Evolutionary conservation across 441 rosid genomes (phyloP), one percentile per base, ranked within the genome.

Genomic region (Lepidium campestre): DNA sequence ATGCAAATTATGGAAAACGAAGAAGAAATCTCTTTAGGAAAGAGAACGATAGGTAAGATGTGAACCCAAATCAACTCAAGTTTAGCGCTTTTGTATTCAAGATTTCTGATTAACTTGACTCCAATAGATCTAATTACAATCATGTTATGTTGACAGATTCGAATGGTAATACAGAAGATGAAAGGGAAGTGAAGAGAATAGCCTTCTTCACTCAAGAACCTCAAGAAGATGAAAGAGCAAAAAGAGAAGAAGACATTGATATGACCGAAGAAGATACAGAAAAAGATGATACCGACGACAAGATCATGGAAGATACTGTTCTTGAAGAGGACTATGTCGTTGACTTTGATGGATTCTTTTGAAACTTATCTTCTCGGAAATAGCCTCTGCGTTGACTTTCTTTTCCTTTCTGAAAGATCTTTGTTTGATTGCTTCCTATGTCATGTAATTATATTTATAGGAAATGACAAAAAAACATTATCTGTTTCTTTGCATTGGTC

Each of bases 271-370:
- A 35, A 58, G 56, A 57, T 42, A 11, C 18, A 34, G 35, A 41
- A 49, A 48, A 29, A 34, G 53, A 71, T 3, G 56, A 50, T 57
- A n/a, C n/a, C n/a, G n/a, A n/a, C n/a, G 76, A 72, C 29, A 52
- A 17, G 27, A 59, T 52, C 76, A 72, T 59, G 67, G 49, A 50
- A 65, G 67, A 59, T 14, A 25, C 1, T 42, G 62, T 25, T 34
- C 13, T n/a, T 58, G 49, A 72, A 35, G 11, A 65, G 35, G 49
- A 50, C 7, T 5, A 12, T 50, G 48, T 36, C 37, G 72, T 72
- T 72, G 76, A 72, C 72, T 72, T 72, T 44, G 6, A 52, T 52
- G 76, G 76, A 41, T 66, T 65, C 67, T 72, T 72, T 66, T 72
- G 62, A 72, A 36, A 32, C 55, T 7, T 57, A 4, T 55, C 58